Percentiles rank a stretch among this genome's conserved stretches.
Conservation (phyloP, 805 yeast species). For the Kluyveromyces dobzhanskii region DNA sequence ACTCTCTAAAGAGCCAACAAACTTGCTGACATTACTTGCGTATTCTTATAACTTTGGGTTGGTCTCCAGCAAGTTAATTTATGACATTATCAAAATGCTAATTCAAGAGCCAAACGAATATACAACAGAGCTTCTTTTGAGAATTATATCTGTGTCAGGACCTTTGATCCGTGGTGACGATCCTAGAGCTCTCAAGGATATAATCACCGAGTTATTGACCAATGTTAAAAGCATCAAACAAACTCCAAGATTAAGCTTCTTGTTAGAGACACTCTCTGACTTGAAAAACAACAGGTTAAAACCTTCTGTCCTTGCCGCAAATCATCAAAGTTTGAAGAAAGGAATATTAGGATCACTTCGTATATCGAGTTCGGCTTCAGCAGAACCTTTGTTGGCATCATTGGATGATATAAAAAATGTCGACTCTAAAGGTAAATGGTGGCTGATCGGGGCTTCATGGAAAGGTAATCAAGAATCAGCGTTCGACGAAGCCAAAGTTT, state of each 20-base stretch:
- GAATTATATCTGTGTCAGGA: conserved; percentile 70
- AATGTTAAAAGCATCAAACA: conserved; percentile 35
- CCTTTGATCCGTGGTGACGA: conserved; percentile 84
- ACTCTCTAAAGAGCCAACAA: conserved; percentile 44
- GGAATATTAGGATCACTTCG: conserved; percentile 47
- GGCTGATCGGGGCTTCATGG: conserved; percentile 99
- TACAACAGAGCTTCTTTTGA: conserved; percentile 69
- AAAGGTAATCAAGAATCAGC: conserved; percentile 46
- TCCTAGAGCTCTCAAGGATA: conserved; percentile 75
- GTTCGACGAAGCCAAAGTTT: conserved; percentile 18
- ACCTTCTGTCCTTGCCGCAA: conserved; percentile 26
- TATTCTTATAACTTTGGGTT: conserved; percentile 72
- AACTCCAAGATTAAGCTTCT: conserved; percentile 65
- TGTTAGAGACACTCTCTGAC: conserved; percentile 77
- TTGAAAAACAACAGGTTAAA: conserved; percentile 79
- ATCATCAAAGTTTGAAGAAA: conserved; percentile 32
- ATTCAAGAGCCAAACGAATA: conserved; percentile 52
- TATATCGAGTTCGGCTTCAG: conserved; percentile 20
- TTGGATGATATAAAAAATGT: conserved; percentile 72
- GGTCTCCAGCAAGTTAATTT: conserved; percentile 63
- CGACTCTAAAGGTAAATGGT: conserved; percentile 90
- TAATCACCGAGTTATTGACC: conserved; percentile 35
- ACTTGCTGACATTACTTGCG: conserved; percentile 65
- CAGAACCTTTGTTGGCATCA: conserved; percentile 77
- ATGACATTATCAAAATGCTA: conserved; percentile 58